Evolutionary conservation across 345 rosid genomes (phyloP), one percentile per base, ranked within the genome.

Genomic region (Hibiscus syriacus): DNA sequence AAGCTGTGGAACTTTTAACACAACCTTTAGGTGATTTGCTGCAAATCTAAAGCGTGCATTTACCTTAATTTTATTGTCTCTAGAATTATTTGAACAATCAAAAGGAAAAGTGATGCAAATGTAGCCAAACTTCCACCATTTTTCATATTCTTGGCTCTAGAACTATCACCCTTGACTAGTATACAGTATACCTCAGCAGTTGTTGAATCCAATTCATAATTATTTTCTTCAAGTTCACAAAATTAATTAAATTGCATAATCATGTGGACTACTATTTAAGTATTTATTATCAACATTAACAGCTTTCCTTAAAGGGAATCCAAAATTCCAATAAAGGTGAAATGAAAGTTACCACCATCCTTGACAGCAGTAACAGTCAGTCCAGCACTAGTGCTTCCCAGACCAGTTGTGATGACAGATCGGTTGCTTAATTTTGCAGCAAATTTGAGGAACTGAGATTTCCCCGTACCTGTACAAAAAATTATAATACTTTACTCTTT

Each of bases 321-420:
- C 16, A 43, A 41, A n/a, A 46, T 23, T 62, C 6, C 3, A 1
- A 41, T 26, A 64, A 27, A 27, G 8, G 39, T 46, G n/a, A 54
- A 8, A 54, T 54, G 52, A 53, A 36, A 54, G 32, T 72, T 69
- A 93, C 99, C 97, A 69, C 91, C 96, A 81, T 93, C 99, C 78
- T 91, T 93, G 60, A 93, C 96, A 20, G 99, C 99, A 74, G 96
- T 93, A 36, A 93, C 96, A 43, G 99, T 93, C 85, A 93, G 78
- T 63, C 99, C 99, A 67, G 96, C 97, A 83, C 97, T 89, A 17
- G 97, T 90, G 80, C 97, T 93, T 72, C 99, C 99, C 80, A 93
- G 70, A 36, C 97, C 97, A 46, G 99, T 93, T 58, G 96, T 91
- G 64, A 93, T 91, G 56, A 93, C 96, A 50, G 96, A 88, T 68